Evolutionary conservation across 352 stramenopile species (phyloP), one percentile per base, ranked within the genome.

Genomic region (Hyaloperonospora brassicae): DNA sequence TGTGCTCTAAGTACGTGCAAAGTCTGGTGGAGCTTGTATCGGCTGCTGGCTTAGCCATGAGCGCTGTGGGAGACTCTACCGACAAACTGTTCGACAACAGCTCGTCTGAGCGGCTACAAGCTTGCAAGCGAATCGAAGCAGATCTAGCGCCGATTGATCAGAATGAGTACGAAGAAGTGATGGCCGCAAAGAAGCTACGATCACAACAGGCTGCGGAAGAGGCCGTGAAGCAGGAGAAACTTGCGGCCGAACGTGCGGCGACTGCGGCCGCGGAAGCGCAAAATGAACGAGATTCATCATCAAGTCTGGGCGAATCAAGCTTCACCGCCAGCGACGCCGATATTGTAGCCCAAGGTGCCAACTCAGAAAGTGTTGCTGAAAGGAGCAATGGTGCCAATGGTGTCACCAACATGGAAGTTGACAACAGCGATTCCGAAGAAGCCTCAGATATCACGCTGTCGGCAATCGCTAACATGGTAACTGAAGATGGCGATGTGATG

Each of bases 1-100:
- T 96, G 12, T 86, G 69, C 41, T 93, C 83, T 2, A 83, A 85
- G 42, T 93, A 94, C 44, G 64, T 96, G 5, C 83, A 96, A 73
- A 86, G 79, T 42, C 68, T 96, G 12, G 59, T 86, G 4, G 86
- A 96, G 51, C 63, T 96, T 6, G 73, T 91, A n/a, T 76, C 85
- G 11, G 76, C 79, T 36, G 72, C 72, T 43, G 79, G 73, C 0
- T 68, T 92, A 21, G 79, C 76, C 11, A 75, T 85, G 46, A 73
- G 65, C 46, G 62, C 72, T 8, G 60, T 86, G n/a, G 77, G 77
- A 0, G 46, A 74, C 21, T 58, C 68, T 11, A 76, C 68, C 0
- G 73, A 86, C 22, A 48, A 64, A 7, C 55, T 89, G 10, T 88
- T 88, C 46, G 55, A 61, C 49, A 73, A 55, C 42, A 69, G 82